phyloP scores from a whole-genome alignment of 1,284 basidiomycete genomes.

The Bjerkandera adusta region DNA sequence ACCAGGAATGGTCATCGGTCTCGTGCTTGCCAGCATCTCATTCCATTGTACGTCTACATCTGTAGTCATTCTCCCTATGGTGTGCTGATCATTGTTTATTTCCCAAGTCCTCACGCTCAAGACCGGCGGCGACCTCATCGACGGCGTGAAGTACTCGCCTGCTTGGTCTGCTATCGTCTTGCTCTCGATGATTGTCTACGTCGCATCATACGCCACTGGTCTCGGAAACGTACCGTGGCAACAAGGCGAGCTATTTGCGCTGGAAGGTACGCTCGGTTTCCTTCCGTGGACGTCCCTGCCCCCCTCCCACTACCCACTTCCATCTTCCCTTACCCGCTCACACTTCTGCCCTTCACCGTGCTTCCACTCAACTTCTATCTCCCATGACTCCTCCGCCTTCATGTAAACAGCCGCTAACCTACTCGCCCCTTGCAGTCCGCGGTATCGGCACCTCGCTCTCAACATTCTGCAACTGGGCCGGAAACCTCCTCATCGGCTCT shows the following conservation, averaged over 20 bases:
- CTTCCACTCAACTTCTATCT: too few relatives aligned
- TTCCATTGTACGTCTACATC: slow-evolving; percentile 62
- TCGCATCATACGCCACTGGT: slow-evolving; percentile 80
- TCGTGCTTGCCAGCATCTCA: slow-evolving; percentile 69
- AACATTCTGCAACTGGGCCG: slow-evolving; percentile 83
- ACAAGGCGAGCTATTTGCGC: slow-evolving; percentile 79
- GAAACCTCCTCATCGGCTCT: slow-evolving; percentile 75
- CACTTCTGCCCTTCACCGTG: too few relatives aligned
- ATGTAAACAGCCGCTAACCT: neutral
- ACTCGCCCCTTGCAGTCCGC: slow-evolving; percentile 46
- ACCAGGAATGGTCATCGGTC: slow-evolving; percentile 75
- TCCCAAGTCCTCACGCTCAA: slow-evolving; percentile 70
- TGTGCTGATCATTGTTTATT: neutral
- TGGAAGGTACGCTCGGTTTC: slow-evolving; percentile 60
- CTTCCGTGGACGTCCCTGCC: too few relatives aligned
- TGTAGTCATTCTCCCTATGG: neutral
- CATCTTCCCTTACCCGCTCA: too few relatives aligned
- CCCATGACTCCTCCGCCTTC: too few relatives aligned
- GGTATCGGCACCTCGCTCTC: slow-evolving; percentile 79
- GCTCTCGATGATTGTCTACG: slow-evolving; percentile 78
- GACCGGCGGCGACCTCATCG: slow-evolving; percentile 65
- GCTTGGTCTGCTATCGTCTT: slow-evolving; percentile 72
- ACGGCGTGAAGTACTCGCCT: slow-evolving; percentile 62
- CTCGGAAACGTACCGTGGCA: slow-evolving; percentile 85
- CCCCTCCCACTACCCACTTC: neutral